These are phyloP conservation scores for Musa balbisiana DNA, from an alignment of 202 grass and related monocot species.

Conservation along the genomic window DNA sequence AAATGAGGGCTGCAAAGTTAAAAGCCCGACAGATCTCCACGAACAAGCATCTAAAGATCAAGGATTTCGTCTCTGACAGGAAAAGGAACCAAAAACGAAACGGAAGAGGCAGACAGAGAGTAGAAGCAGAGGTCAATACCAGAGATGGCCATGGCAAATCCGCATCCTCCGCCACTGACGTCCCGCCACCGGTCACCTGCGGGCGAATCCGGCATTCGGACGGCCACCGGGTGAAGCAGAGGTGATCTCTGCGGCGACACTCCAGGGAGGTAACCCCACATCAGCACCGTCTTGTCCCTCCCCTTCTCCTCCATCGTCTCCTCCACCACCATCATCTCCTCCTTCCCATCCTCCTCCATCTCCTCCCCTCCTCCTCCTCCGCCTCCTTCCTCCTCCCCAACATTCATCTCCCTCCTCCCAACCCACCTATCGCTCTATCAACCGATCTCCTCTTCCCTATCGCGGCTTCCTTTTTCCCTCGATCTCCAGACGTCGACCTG, in stretches of 20 bases:
- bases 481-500: slow-evolving; percentile 12
- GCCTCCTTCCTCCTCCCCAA: slow-evolving; percentile 27
- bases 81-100: background rate
- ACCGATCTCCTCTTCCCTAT: slow-evolving; percentile 8
- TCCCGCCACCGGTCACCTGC: slow-evolving; percentile 67
- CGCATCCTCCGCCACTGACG: slow-evolving; percentile 88
- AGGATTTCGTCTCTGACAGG: background rate
- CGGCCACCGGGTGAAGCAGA: slow-evolving; percentile 67
- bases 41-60: background rate
- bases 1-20: too few relatives aligned
- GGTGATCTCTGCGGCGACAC: slow-evolving; percentile 85
- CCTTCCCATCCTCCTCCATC: slow-evolving; percentile 26
- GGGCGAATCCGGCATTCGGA: slow-evolving; percentile 41
- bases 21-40: background rate
- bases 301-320: background rate
- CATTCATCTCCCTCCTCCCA: slow-evolving; percentile 58
- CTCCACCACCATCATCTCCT: slow-evolving; percentile 47
- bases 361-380: slow-evolving; percentile 20
- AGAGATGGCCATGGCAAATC: slow-evolving; percentile 93
- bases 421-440: background rate
- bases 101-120: slow-evolving; percentile 1
- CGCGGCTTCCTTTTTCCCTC: slow-evolving; percentile 1
- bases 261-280: slow-evolving; percentile 99
- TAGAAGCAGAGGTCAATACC: slow-evolving; percentile 38
- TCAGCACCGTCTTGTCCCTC: slow-evolving; percentile 69